Evolutionary conservation across 2,329 filamentous ascomycete species (phyloP).

Genomic region (Talaromyces sp.): DNA sequence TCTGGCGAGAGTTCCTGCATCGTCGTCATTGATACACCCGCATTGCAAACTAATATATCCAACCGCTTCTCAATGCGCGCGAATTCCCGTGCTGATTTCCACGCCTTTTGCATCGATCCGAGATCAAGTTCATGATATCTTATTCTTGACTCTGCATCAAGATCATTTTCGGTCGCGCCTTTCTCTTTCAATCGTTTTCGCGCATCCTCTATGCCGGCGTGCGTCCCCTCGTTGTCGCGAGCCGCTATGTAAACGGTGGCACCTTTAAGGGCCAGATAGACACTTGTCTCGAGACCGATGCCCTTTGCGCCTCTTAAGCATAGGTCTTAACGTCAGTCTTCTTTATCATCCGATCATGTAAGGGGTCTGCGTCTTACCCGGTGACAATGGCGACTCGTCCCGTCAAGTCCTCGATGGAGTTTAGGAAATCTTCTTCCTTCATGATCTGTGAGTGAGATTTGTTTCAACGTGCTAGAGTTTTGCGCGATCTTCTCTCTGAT

Average conservation of each 20-base stretch:
- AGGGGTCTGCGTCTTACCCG: background rate
- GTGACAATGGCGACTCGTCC: conserved; percentile 18
- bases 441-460: background rate
- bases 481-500: background rate
- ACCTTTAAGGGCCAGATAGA: conserved; percentile 19
- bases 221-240: conserved; percentile 15
- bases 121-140: conserved; percentile 18
- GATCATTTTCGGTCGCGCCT: background rate
- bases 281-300: conserved; percentile 19
- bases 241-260: conserved; percentile 19
- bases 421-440: conserved; percentile 18
- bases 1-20: conserved; percentile 17
- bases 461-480: background rate
- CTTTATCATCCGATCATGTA: background rate
- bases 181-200: conserved; percentile 9
- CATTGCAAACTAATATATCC: conserved; percentile 20
- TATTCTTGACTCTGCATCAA: conserved; percentile 5
- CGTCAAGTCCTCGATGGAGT: conserved; percentile 16
- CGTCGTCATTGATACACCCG: conserved; percentile 20
- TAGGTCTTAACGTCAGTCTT: background rate
- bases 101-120: conserved; percentile 16
- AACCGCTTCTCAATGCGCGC: conserved; percentile 6
- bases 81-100: conserved; percentile 16
- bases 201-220: conserved; percentile 16
- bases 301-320: conserved; percentile 16